Evolutionary conservation across 495 filamentous ascomycete species (phyloP), one percentile per base, ranked within the genome.

Genomic region (Aeminium ludgeri): DNA sequence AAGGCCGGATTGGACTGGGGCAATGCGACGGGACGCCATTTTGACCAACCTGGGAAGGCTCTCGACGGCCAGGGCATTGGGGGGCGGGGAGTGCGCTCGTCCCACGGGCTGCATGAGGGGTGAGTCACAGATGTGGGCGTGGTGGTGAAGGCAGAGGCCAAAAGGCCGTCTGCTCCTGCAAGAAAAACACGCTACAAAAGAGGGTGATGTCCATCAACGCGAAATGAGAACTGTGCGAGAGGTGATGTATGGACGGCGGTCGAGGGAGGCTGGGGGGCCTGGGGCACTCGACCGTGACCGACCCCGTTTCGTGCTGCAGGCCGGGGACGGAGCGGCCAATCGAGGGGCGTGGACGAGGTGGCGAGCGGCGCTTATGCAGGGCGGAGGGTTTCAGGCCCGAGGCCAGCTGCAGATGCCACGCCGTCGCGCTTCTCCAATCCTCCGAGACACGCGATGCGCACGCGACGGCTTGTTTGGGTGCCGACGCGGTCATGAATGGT

Each of bases 241-340:
- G 19, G 6, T 16, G 12, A 25, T 49, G 46, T 43, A 44, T 49
- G 46, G 46, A 37, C n/a, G 27, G 28, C 28, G 11, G 3, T 6
- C 20, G 20, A 36, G 23, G 20, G 46, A 36, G 30, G 41, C 17
- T 37, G 34, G 39, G n/a, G n/a, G 40, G 33, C 5, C 27, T 36
- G 32, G 12, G 15, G 35, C 28, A 19, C 29, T 4, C 28, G 40
- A 40, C 34, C 34, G 40, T 8, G 30, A 33, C 34, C n/a, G 28
- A n/a, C 6, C 31, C 15, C 23, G 46, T 49, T 49, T 49, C 46
- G 44, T 27, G 6, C 4, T 39, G 36, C 20, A 39, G 36, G 36
- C 8, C 34, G 6, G 7, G 25, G 15, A 19, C 18, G 4, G 20
- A 16, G 6, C 15, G 25, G 30, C 2, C 36, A 20, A 39, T 28